A percentile compares a stretch with the other conserved stretches of the same genome.
These are phyloP conservation scores for Xylariaceae sp. DNA, from an alignment of 2,329 filamentous ascomycete species.

Conservation along the genomic window DNA sequence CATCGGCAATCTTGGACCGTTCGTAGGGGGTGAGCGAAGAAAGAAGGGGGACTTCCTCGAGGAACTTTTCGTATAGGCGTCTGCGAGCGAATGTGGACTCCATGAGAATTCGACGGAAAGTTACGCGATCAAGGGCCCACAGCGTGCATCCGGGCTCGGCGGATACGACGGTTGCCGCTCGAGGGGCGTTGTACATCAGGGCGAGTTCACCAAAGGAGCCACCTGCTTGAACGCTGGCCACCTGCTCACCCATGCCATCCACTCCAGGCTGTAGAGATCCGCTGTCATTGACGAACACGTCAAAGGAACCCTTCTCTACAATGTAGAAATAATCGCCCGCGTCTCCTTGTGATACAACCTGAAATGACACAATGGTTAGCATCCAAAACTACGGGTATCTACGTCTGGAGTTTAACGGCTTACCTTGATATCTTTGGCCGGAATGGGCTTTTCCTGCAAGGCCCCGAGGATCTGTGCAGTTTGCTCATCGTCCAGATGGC, in stretches of 20 bases:
- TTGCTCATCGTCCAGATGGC: constrained; percentile 90
- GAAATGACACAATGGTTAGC: constrained; percentile 23
- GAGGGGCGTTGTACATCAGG: constrained; percentile 97
- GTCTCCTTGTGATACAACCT: constrained; percentile 94
- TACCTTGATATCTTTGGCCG: constrained; percentile 76
- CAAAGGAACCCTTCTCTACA: constrained; percentile 84
- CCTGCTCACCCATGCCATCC: constrained; percentile 76
- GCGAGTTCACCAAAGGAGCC: constrained; percentile 95
- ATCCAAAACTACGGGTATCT: not conserved
- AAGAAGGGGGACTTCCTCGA: constrained; percentile 87
- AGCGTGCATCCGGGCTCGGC: constrained; percentile 72
- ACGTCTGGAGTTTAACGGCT: constrained; percentile 11
- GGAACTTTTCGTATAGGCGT: constrained; percentile 94
- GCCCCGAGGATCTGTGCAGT: constrained; percentile 81
- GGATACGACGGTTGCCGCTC: constrained; percentile 88
- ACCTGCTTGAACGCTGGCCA: constrained; percentile 75
- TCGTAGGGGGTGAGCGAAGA: constrained; percentile 83
- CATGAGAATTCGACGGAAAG: constrained; percentile 97
- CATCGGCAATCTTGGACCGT: constrained; percentile 94
- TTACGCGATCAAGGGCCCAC: constrained; percentile 92
- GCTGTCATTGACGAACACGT: constrained; percentile 78
- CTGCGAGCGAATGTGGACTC: constrained; percentile 94
- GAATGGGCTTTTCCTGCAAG: constrained; percentile 89
- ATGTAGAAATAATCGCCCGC: constrained; percentile 97
- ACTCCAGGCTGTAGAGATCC: constrained; percentile 73